Evolutionary conservation across 2,329 filamentous ascomycete species (phyloP).

Genomic region (Aspergillus sp.): DNA sequence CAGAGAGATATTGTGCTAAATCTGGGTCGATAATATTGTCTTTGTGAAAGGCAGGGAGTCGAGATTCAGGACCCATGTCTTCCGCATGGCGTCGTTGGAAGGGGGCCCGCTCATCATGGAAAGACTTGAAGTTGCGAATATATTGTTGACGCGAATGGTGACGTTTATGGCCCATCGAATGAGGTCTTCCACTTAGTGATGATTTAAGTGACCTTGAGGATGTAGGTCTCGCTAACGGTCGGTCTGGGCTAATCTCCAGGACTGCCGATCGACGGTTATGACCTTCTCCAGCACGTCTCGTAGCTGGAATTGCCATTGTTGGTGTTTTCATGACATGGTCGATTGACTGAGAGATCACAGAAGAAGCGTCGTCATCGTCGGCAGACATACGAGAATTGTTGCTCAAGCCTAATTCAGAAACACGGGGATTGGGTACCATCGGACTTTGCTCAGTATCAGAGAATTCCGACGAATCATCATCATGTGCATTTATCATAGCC

Average conservation of each 20-base stretch:
- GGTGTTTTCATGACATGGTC: constrained; percentile 48
- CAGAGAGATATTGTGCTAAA: constrained; percentile 89
- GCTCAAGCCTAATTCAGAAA: constrained; percentile 53
- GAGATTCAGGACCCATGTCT: constrained; percentile 59
- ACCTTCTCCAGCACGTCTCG: constrained; percentile 64
- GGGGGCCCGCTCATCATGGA: constrained; percentile 75
- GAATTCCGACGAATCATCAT: constrained; percentile 88
- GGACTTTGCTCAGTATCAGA: constrained; percentile 67
- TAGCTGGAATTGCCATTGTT: constrained; percentile 62
- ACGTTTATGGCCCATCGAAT: constrained; percentile 76
- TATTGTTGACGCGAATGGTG: constrained; percentile 86
- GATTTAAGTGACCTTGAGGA: constrained; percentile 88
- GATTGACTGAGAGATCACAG: constrained; percentile 42
- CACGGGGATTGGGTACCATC: constrained; percentile 58
- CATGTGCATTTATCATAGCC: constrained; percentile 81
- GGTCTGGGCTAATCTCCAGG: constrained; percentile 81
- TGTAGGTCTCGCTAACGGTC: constrained; percentile 75
- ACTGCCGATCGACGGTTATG: constrained; percentile 80
- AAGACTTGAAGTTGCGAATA: constrained; percentile 67
- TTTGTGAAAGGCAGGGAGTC: constrained; percentile 88
- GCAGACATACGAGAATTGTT: constrained; percentile 38
- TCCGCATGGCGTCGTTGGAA: constrained; percentile 74
- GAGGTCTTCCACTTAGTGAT: constrained; percentile 61
- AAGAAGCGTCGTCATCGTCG: constrained; percentile 44
- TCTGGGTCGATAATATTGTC: constrained; percentile 99